A percentile compares a stretch with the other conserved stretches of the same genome.
phyloP scores from a whole-genome alignment of 768 basidiomycete species.

The Lactarius pseudohatsudake region DNA sequence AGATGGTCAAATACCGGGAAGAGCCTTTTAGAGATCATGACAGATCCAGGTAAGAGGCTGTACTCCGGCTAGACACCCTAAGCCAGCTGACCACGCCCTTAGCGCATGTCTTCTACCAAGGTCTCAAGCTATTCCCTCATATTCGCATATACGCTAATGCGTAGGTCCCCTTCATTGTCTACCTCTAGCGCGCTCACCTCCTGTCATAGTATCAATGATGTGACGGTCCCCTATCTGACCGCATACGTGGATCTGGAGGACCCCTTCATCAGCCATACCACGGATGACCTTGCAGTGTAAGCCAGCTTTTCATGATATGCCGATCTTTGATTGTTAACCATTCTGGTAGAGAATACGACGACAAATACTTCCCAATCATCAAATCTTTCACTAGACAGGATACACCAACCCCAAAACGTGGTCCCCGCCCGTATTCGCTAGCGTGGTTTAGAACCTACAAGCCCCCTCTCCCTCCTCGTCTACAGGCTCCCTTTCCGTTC shows the following conservation, averaged over 20 bases:
- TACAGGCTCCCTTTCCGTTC: conserved; percentile 50
- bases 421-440: not conserved
- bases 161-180: conserved; percentile 41
- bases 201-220: conserved; percentile 58
- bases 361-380: conserved; percentile 26
- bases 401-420: conserved; percentile 16
- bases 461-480: conserved; percentile 19
- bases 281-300: conserved; percentile 63
- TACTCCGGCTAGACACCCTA: not conserved
- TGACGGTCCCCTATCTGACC: conserved; percentile 81
- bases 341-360: conserved; percentile 17
- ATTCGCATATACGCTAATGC: conserved; percentile 82
- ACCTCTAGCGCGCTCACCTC: conserved; percentile 4
- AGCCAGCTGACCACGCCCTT: conserved; percentile 2
- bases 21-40: conserved; percentile 72
- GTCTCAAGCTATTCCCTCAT: conserved; percentile 61
- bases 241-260: conserved; percentile 70
- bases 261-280: conserved; percentile 55
- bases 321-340: not conserved
- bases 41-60: conserved; percentile 60
- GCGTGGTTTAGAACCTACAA: conserved; percentile 24
- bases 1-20: conserved; percentile 67
- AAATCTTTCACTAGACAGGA: conserved; percentile 23
- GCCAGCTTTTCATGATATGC: conserved; percentile 29
- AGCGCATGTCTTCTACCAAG: conserved; percentile 78